Base-by-base conservation (phyloP, 495 filamentous ascomycete species). In the Trichoderma gamsii region DNA sequence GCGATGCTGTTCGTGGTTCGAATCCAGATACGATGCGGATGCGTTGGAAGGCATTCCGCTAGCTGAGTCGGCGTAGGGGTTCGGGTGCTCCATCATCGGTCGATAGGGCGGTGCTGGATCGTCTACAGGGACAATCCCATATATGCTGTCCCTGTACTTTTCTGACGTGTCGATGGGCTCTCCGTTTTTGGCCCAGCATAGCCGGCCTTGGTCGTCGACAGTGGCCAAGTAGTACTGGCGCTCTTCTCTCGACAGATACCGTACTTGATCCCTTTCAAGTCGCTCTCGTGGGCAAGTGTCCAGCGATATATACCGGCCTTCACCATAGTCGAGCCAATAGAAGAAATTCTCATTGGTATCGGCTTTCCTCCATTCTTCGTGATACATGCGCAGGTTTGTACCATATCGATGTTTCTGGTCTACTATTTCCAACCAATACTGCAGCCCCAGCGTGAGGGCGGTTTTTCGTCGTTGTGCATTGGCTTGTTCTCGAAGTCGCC, bases 371-470 rank as follows among this genome's bases (percentile, higher is more conserved):
- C 93, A 97, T 67, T 88, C 86, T 46, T 83, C 82, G 74, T 97
- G 93, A 72, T 97, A 97, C 15, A 85, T 82, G n/a, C 89, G 83
- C 43, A 97, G 78, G 71, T 97, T 95, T 38, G 85, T 86, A 1
- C 93, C 93, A 75, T 97, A 93, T 3, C 93, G 86, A 72, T 97
- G 93, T 76, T 96, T 93, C 7, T 84, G 76, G 73, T 97, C 93
- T 18, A 97, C 91, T 90, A 97, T 94, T 74, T 97, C 93, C 4
- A 97, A 80, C 70, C 96, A 97, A 74, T 97, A 97, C 69, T 89
- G 88, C 41, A 97, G 76, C 65, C 91, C 92, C 91, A 97, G 94
- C 71, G 85, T 87, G 75, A 89, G 91, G 0, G 92, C 86, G 2
- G 81, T 83, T 69, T 87, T 81, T 65, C 78, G 79, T 66, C 81